Conservation (phyloP, 129 eudicot species). For the Lactuca saligna region DNA sequence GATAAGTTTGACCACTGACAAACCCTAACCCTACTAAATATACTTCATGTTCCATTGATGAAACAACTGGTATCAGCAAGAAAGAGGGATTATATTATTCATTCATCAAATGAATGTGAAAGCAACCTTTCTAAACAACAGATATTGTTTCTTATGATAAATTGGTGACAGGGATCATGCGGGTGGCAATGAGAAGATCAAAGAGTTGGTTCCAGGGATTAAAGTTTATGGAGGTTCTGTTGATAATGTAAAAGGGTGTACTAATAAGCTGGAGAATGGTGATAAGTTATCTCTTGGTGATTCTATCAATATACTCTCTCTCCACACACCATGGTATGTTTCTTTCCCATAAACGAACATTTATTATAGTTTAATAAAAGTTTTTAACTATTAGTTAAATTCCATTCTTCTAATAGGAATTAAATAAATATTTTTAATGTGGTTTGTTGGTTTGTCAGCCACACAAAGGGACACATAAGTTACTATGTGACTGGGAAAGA, state of each 20-base stretch:
- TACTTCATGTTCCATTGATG: too few species aligned
- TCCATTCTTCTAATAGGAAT: neutral
- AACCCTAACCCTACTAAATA: too few species aligned
- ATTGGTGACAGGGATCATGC: slow-evolving; percentile 86
- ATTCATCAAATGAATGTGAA: too few species aligned
- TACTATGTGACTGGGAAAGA: slow-evolving; percentile 80
- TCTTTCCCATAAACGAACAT: neutral
- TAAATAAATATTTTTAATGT: neutral
- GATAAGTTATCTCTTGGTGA: slow-evolving; percentile 67
- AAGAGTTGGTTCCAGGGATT: slow-evolving; percentile 71
- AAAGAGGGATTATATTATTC: too few species aligned
- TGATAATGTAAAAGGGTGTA: slow-evolving; percentile 88
- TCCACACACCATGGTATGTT: slow-evolving; percentile 89
- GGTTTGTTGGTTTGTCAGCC: slow-evolving; percentile 51
- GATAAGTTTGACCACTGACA: too few species aligned
- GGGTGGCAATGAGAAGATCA: slow-evolving; percentile 88
- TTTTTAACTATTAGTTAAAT: neutral
- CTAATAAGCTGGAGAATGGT: slow-evolving; percentile 76
- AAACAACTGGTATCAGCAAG: too few species aligned
- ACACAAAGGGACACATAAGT: slow-evolving; percentile 90
- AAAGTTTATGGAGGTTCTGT: slow-evolving; percentile 81
- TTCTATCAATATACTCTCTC: slow-evolving; percentile 54
- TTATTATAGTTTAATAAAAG: neutral
- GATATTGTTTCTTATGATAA: neutral
- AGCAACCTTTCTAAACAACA: too few species aligned